These are phyloP conservation scores for Neostapfia colusana DNA, from an alignment of 176 grass and related monocot genomes.

Conservation along the genomic window DNA sequence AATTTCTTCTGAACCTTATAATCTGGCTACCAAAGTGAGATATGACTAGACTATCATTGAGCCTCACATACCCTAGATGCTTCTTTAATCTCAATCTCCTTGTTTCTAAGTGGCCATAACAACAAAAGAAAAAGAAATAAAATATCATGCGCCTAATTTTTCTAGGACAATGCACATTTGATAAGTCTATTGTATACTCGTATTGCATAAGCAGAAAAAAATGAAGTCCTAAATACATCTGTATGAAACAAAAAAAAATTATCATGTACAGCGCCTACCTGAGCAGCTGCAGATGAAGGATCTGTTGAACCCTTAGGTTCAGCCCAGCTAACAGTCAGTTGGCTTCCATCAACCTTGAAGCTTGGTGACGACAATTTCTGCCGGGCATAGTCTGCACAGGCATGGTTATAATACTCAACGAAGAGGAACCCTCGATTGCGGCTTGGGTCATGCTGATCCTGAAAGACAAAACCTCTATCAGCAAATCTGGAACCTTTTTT, in stretches of 20 bases:
- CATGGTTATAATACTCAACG: constrained; percentile 93
- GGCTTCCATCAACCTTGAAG: constrained; percentile 95
- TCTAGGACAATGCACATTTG: not conserved
- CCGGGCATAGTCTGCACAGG: constrained; percentile 80
- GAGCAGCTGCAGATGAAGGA: constrained; percentile 68
- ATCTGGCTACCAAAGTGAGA: not conserved
- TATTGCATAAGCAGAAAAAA: too few species aligned
- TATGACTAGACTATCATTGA: not conserved
- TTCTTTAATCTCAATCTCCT: not conserved
- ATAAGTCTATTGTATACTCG: not conserved
- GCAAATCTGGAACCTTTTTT: not conserved
- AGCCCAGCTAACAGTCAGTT: constrained; percentile 89
- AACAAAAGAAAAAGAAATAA: not conserved
- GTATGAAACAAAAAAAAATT: too few species aligned
- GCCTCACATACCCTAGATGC: not conserved
- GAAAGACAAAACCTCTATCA: constrained; percentile 25
- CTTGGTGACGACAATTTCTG: constrained; percentile 62
- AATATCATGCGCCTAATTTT: not conserved
- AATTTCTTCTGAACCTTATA: not conserved
- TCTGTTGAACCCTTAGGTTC: constrained; percentile 77
- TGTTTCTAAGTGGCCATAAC: not conserved
- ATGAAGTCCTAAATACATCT: not conserved
- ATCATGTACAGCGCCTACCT: constrained; percentile 35
- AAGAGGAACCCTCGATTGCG: constrained; percentile 94
- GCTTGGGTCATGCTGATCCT: constrained; percentile 89